Percentiles rank a stretch among this genome's conserved stretches.
Evolutionary conservation across 306 rosid genomes (phyloP).

Genomic region (Ziziphus jujuba): DNA sequence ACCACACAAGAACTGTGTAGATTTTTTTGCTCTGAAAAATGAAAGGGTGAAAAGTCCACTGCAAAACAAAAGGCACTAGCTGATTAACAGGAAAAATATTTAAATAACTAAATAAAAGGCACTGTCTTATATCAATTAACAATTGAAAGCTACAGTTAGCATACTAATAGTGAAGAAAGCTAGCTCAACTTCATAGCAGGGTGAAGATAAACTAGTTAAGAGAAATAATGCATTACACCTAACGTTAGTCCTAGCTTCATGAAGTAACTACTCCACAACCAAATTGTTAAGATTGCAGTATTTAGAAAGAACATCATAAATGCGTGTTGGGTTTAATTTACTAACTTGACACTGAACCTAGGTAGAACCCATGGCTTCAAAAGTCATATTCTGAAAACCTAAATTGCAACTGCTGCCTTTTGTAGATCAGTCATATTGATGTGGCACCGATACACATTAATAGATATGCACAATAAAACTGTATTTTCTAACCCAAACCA

Average conservation of each 20-base stretch:
- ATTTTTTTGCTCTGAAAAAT: constrained; percentile 45
- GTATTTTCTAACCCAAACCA: too few relatives aligned
- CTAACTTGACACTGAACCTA: background rate
- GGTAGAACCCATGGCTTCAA: background rate
- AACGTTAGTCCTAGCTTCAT: background rate
- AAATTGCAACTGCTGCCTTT: background rate
- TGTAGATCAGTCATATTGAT: too few relatives aligned
- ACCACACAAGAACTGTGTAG: constrained; percentile 56
- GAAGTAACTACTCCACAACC: background rate
- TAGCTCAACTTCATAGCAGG: background rate
- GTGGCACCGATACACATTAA: too few relatives aligned
- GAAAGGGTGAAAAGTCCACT: constrained; percentile 63
- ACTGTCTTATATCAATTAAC: constrained; percentile 8
- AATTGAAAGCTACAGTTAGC: background rate
- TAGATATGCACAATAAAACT: too few relatives aligned
- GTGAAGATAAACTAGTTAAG: background rate
- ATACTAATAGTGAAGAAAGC: background rate
- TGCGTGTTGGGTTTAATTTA: background rate
- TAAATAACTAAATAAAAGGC: constrained; percentile 15
- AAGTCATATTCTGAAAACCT: background rate
- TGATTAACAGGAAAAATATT: background rate
- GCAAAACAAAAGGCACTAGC: constrained; percentile 30
- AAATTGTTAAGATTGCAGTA: background rate
- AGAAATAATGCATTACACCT: background rate
- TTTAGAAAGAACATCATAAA: background rate